Evolutionary conservation across 176 grass and related monocot genomes (phyloP), one percentile per base, ranked within the genome.

Genomic region (Musa troglodytarum): DNA sequence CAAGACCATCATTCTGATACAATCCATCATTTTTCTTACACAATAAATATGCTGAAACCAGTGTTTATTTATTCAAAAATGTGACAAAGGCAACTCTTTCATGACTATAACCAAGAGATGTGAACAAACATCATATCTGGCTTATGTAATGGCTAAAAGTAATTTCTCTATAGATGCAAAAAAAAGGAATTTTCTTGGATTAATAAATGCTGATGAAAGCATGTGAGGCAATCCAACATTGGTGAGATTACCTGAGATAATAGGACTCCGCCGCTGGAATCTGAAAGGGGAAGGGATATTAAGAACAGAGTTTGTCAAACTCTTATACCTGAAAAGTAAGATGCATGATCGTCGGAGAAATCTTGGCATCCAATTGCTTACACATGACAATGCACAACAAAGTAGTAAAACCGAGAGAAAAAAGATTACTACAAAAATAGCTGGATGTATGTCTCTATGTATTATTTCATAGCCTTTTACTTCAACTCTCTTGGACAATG

Each of bases 231-330:
- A 52, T 20, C 68, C 43, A 10, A 50, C 4, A 21, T 7, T 53
- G 43, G 11, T 80, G 78, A 79, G 21, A 34, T 58, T 82, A 94
- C 95, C 95, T 86, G 86, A 89, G 77, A 77, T 91, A 74, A 94
- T 91, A 69, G 83, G 81, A 83, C 81, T 91, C 95, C 95, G 93
- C 51, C 87, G 76, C 64, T 91, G 84, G 73, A 96, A 92, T 73
- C 85, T 89, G 73, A 99, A 94, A 78, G 88, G 86, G 0, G 81
- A 86, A 29, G 84, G 80, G 34, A 83, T 77, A 76, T 78, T 81
- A 75, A 87, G 88, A 51, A 85, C 82, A 70, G 86, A 93, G 81
- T 73, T 83, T 23, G 76, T 78, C 76, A 68, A 78, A 29, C 53
- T 87, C 69, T 71, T 89, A 51, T 85, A 78, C 81, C 95, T 87